Evolutionary conservation across 2,329 filamentous ascomycete genomes (phyloP).

Genomic region (Paraconiothyrium sp.): DNA sequence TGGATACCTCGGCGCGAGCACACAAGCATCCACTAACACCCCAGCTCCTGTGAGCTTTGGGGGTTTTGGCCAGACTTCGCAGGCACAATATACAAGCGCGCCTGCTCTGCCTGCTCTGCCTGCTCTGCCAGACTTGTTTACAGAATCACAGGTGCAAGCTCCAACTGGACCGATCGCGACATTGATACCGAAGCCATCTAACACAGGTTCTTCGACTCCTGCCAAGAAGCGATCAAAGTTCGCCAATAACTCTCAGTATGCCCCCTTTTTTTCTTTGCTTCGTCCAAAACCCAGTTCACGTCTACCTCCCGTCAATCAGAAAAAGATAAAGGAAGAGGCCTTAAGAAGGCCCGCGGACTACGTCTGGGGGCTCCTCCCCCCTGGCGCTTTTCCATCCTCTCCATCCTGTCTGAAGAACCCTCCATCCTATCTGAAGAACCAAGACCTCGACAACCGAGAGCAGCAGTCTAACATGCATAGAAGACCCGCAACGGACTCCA

Average conservation of each 20-base stretch:
- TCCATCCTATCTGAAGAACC: not conserved
- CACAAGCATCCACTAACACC: not conserved
- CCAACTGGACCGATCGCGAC: slow-evolving; percentile 1
- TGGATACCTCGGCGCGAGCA: slow-evolving; percentile 1
- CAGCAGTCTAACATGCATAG: not conserved
- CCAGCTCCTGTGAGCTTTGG: slow-evolving; percentile 13
- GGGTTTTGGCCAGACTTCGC: not conserved
- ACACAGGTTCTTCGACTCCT: slow-evolving; percentile 10
- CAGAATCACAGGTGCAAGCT: not conserved
- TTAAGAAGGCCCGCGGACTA: no score
- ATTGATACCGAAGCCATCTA: not conserved
- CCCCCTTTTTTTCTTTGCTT: no score
- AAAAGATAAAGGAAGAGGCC: no score
- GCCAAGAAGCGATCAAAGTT: slow-evolving; percentile 20
- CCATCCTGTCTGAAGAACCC: not conserved
- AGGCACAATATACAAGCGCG: not conserved
- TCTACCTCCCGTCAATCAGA: no score
- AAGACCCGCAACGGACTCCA: not conserved
- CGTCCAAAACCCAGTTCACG: no score
- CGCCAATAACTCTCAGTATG: no score
- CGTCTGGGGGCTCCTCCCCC: not conserved
- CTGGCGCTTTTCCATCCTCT: not conserved
- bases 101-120: not conserved
- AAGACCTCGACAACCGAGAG: not conserved
- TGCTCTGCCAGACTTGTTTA: not conserved